Evolutionary conservation across 2,329 filamentous ascomycete genomes (phyloP).

Genomic region (Pestalotiopsis sp.): DNA sequence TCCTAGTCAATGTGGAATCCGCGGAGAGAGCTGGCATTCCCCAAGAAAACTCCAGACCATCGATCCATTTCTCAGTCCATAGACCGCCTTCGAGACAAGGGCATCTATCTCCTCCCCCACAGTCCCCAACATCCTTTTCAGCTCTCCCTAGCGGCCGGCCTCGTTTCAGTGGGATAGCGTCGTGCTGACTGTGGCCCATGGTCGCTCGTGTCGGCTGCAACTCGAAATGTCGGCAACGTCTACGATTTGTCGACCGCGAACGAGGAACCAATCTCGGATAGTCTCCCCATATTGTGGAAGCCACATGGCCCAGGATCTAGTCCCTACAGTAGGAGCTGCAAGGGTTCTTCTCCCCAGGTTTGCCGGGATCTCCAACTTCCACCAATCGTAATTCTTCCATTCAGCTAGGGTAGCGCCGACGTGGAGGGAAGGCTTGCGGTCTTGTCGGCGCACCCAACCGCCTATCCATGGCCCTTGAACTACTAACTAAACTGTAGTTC

Average conservation of each 20-base stretch:
- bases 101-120: background rate
- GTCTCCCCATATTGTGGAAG: background rate
- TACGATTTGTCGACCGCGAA: background rate
- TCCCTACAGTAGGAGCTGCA: background rate
- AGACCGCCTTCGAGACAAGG: background rate
- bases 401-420: background rate
- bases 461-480: background rate
- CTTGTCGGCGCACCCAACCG: background rate
- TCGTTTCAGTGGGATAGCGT: slow-evolving; percentile 3
- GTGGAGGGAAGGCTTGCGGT: background rate
- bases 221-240: background rate
- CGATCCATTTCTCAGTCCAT: background rate
- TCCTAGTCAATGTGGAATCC: background rate
- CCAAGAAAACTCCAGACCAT: no score
- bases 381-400: slow-evolving; percentile 18
- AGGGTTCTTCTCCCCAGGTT: slow-evolving; percentile 3
- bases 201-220: background rate
- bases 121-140: background rate
- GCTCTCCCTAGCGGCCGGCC: background rate
- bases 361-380: slow-evolving; percentile 12
- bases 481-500: background rate
- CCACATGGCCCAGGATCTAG: background rate
- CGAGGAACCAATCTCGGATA: slow-evolving; percentile 10
- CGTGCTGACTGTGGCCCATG: background rate
- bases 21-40: background rate